A percentile compares a stretch with the other conserved stretches of the same genome.
These are phyloP conservation scores for Seiridium unicorne DNA, from an alignment of 2,329 filamentous ascomycete genomes.

Conservation along the genomic window DNA sequence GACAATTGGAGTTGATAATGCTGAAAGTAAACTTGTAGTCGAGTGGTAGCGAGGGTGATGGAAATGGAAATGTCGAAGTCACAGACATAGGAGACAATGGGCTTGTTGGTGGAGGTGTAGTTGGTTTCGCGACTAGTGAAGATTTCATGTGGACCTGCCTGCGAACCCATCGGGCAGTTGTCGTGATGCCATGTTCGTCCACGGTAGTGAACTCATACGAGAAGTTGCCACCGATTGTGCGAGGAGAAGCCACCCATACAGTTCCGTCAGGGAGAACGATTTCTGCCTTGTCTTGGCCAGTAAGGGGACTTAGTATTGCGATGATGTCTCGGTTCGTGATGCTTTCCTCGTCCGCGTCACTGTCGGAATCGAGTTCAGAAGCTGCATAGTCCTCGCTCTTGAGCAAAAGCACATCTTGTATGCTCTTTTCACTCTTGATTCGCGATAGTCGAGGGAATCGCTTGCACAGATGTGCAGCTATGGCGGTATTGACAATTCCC, in stretches of 20 bases:
- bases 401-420: slow-evolving; percentile 69
- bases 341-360: slow-evolving; percentile 39
- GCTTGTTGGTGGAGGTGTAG: not conserved
- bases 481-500: slow-evolving; percentile 53
- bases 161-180: slow-evolving; percentile 69
- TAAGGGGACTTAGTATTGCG: slow-evolving; percentile 65
- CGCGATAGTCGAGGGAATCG: slow-evolving; percentile 64
- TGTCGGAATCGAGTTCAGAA: slow-evolving; percentile 31
- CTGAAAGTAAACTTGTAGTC: slow-evolving; percentile 72
- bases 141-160: slow-evolving; percentile 32
- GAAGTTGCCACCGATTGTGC: slow-evolving; percentile 40
- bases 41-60: slow-evolving; percentile 18
- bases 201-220: slow-evolving; percentile 66
- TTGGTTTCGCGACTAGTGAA: slow-evolving; percentile 17
- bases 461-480: slow-evolving; percentile 57
- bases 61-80: slow-evolving; percentile 11
- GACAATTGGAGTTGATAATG: slow-evolving; percentile 66
- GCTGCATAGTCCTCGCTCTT: slow-evolving; percentile 65
- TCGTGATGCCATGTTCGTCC: slow-evolving; percentile 55
- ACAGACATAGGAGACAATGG: slow-evolving; percentile 10
- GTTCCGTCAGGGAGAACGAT: slow-evolving; percentile 65
- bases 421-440: slow-evolving; percentile 61
- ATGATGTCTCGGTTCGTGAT: slow-evolving; percentile 51
- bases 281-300: slow-evolving; percentile 56
- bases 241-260: slow-evolving; percentile 53